Percentiles rank a stretch among this genome's conserved stretches.
Conservation (phyloP, 2,329 filamentous ascomycete species). For the Bimuria novae-zelandiae region DNA sequence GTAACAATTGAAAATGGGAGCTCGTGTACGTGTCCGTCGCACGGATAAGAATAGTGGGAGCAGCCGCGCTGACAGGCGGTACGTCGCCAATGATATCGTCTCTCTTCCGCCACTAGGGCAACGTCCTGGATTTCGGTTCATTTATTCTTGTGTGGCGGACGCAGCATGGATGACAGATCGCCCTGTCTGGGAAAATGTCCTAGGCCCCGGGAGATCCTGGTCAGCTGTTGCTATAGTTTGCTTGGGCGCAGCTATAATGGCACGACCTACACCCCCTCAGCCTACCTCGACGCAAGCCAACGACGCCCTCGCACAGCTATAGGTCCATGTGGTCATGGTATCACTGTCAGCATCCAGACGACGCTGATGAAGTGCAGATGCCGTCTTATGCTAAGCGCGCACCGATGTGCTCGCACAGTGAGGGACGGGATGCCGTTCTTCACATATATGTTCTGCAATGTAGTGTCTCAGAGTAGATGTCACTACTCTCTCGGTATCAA, state of each 20-base stretch:
- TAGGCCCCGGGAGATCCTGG: neutral
- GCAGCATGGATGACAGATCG: constrained; percentile 4
- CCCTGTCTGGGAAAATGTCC: too few relatives aligned
- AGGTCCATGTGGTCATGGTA: neutral
- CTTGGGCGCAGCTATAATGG: neutral
- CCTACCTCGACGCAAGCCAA: neutral
- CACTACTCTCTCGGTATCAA: neutral
- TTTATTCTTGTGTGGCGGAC: neutral
- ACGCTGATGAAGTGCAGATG: neutral
- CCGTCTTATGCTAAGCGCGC: constrained; percentile 3
- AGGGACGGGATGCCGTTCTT: neutral
- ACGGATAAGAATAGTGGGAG: constrained; percentile 2
- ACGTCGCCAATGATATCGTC: neutral
- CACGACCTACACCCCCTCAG: neutral
- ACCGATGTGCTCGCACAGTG: neutral
- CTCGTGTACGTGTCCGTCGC: neutral
- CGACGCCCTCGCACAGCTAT: neutral
- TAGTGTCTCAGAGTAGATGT: neutral
- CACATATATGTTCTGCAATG: constrained; percentile 1
- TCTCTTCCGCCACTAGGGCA: neutral
- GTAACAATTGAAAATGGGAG: neutral
- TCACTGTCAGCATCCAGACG: neutral
- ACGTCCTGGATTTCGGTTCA: constrained; percentile 1
- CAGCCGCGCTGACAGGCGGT: neutral
- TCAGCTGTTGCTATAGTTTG: constrained; percentile 4